A percentile compares a stretch with the other conserved stretches of the same genome.
phyloP scores from a whole-genome alignment of 352 stramenopile species.

The Globisporangium takayamanum region DNA sequence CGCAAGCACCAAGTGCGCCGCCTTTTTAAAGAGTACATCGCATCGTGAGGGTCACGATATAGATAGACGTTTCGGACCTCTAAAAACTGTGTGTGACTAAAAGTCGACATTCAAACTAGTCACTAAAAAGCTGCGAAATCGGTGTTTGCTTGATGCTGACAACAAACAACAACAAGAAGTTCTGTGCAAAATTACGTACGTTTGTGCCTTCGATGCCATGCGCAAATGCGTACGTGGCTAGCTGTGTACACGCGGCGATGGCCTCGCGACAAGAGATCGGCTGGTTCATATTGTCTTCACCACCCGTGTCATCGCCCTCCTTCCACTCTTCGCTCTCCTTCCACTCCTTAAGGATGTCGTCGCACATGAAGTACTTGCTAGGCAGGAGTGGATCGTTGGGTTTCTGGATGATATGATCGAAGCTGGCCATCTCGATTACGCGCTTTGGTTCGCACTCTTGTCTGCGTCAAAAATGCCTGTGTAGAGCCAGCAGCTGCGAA shows the following conservation, averaged over 20 bases:
- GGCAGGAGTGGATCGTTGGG: neutral
- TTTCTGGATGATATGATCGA: neutral
- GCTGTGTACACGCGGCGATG: neutral
- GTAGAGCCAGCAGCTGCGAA: slow-evolving; percentile 17
- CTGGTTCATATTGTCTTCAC: neutral
- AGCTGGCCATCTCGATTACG: neutral
- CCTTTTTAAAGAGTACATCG: too few relatives aligned
- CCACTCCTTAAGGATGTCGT: neutral
- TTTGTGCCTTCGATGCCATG: neutral
- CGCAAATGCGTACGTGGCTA: neutral
- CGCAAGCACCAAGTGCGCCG: too few relatives aligned
- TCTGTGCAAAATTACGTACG: neutral
- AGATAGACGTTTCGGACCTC: neutral
- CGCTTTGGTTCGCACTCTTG: neutral
- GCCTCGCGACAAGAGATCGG: neutral
- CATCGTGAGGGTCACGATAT: neutral
- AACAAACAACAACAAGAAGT: neutral
- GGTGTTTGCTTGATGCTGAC: neutral
- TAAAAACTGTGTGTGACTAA: neutral
- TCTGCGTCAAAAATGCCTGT: slow-evolving; percentile 7
- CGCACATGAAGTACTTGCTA: neutral
- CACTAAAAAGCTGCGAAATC: neutral
- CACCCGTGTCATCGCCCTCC: neutral
- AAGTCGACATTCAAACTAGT: neutral
- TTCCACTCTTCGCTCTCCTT: neutral